phyloP scores from a whole-genome alignment of 2,329 filamentous ascomycete genomes.

The Chrysoporthe deuterocubensis region DNA sequence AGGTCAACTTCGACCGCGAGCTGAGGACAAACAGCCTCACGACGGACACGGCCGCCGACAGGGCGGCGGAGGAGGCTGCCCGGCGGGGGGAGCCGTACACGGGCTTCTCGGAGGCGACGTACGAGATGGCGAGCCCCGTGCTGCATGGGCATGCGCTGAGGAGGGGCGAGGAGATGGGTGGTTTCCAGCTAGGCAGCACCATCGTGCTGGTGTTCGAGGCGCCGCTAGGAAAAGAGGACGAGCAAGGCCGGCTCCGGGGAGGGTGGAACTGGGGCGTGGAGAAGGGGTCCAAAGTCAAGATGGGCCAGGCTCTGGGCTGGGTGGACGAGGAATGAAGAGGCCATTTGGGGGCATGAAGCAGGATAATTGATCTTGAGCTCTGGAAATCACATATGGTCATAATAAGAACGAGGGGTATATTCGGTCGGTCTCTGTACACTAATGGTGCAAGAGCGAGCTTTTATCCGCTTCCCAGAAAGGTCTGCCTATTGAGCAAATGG shows the following conservation, averaged over 20 bases:
- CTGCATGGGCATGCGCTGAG: conserved; percentile 82
- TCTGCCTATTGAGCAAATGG: not conserved
- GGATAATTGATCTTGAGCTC: not conserved
- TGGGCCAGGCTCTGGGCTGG: conserved; percentile 83
- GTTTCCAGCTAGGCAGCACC: conserved; percentile 93
- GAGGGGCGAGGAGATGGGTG: conserved; percentile 95
- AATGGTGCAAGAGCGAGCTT: not conserved
- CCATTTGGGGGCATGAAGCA: not conserved
- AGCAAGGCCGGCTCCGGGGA: conserved; percentile 53
- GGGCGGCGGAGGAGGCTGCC: conserved; percentile 79
- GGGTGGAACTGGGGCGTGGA: conserved; percentile 88
- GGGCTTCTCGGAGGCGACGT: conserved; percentile 93
- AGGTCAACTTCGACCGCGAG: conserved; percentile 95
- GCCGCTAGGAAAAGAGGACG: conserved; percentile 66
- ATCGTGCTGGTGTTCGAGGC: conserved; percentile 97
- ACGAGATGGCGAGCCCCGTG: conserved; percentile 75
- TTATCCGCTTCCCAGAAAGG: not conserved
- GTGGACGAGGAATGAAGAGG: conserved; percentile 54
- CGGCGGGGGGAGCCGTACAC: conserved; percentile 78
- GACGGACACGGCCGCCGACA: conserved; percentile 90
- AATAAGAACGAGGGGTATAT: too few species aligned
- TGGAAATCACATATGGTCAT: not conserved
- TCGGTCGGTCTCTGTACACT: not conserved
- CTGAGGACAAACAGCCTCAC: conserved; percentile 89
- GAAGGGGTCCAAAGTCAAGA: conserved; percentile 85